Evolutionary conservation across 2,329 filamentous ascomycete genomes (phyloP).

Genomic region (Pestalotiopsis sp.): DNA sequence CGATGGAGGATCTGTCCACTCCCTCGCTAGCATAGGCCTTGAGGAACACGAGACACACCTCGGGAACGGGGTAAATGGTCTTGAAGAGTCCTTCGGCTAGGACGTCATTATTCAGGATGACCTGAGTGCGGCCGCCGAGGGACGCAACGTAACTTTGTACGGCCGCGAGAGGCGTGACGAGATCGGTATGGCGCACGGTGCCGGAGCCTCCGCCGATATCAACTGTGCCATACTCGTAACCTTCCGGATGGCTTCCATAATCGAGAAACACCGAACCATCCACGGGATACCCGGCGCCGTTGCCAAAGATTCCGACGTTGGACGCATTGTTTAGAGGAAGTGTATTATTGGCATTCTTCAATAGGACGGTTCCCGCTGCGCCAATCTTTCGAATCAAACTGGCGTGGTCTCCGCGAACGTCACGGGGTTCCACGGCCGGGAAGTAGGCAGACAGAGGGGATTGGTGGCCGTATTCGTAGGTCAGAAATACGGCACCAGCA

Average conservation of each 20-base stretch:
- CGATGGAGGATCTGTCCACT: constrained; percentile 53
- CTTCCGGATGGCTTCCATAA: background rate
- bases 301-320: constrained; percentile 51
- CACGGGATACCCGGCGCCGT: constrained; percentile 56
- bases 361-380: constrained; percentile 78
- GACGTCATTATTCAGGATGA: background rate
- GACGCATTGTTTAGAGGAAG: constrained; percentile 49
- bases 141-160: constrained; percentile 47
- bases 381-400: constrained; percentile 74
- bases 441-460: constrained; percentile 57
- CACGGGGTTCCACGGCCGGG: constrained; percentile 70
- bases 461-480: constrained; percentile 78
- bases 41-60: constrained; percentile 61
- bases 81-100: background rate
- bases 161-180: constrained; percentile 56
- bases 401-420: constrained; percentile 77
- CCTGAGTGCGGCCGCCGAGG: constrained; percentile 20
- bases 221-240: constrained; percentile 46
- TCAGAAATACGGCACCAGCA: constrained; percentile 57
- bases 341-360: constrained; percentile 57
- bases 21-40: constrained; percentile 66
- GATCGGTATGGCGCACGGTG: constrained; percentile 51
- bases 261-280: constrained; percentile 36
- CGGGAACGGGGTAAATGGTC: constrained; percentile 26
- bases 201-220: constrained; percentile 62